Evolutionary conservation across 768 basidiomycete genomes (phyloP).

Genomic region (Coprinopsis sp.): DNA sequence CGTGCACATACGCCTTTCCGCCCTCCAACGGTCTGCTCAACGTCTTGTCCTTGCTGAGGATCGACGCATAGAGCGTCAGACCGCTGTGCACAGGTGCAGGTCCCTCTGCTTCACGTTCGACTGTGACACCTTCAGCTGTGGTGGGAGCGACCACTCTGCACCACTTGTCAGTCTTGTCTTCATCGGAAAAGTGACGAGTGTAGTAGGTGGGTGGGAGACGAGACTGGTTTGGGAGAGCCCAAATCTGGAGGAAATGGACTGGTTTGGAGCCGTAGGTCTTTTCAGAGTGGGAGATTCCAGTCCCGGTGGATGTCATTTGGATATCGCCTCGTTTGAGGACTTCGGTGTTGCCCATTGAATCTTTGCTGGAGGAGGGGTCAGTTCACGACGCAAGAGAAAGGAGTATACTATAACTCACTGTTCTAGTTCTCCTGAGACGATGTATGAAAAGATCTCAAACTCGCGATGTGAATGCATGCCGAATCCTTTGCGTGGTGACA

Average conservation of each 20-base stretch:
- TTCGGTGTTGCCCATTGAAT: conserved; percentile 90
- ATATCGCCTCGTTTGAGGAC: conserved; percentile 84
- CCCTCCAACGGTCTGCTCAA: conserved; percentile 49
- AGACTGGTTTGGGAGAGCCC: conserved; percentile 38
- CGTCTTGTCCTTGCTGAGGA: conserved; percentile 55
- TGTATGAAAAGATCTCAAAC: conserved; percentile 90
- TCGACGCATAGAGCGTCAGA: conserved; percentile 67
- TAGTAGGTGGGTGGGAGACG: conserved; percentile 75
- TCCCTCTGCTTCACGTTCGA: conserved; percentile 62
- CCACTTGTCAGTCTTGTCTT: conserved; percentile 72
- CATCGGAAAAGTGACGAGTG: conserved; percentile 82
- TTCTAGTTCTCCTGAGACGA: conserved; percentile 73
- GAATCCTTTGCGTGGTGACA: conserved; percentile 71
- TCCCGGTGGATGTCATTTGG: conserved; percentile 90
- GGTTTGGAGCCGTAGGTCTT: conserved; percentile 35
- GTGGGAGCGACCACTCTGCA: conserved; percentile 74
- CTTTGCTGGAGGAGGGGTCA: conserved; percentile 50
- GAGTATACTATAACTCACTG: conserved; percentile 51
- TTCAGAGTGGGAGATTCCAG: conserved; percentile 82
- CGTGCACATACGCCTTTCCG: conserved; percentile 76
- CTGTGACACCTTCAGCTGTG: conserved; percentile 48
- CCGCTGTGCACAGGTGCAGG: conserved; percentile 78
- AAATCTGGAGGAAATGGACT: conserved; percentile 53
- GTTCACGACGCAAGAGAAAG: not conserved
- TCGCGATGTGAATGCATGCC: conserved; percentile 80